phyloP scores from a whole-genome alignment of 2,329 filamentous ascomycete genomes.

The Xylaria sp. region DNA sequence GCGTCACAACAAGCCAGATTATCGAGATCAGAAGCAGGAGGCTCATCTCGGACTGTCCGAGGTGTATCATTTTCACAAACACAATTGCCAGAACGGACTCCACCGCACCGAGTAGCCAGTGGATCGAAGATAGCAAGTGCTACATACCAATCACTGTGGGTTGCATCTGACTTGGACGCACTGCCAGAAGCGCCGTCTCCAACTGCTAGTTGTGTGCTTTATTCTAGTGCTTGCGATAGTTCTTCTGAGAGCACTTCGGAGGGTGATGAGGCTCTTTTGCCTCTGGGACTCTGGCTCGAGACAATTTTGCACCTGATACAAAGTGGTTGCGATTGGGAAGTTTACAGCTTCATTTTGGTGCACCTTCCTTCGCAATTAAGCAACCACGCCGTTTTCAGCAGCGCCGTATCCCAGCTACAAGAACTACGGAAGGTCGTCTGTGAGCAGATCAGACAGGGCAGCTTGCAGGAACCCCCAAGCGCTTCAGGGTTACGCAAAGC shows the following conservation, averaged over 20 bases:
- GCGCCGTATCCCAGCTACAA: constrained; percentile 78
- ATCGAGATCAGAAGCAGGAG: constrained; percentile 58
- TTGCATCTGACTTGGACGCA: constrained; percentile 66
- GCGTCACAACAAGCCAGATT: constrained; percentile 58
- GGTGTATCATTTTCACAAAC: constrained; percentile 65
- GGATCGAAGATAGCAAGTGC: constrained; percentile 50
- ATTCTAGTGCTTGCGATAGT: constrained; percentile 53
- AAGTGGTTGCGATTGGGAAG: constrained; percentile 84
- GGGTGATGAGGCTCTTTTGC: constrained; percentile 59
- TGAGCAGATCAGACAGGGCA: constrained; percentile 81
- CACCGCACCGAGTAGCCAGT: constrained; percentile 57
- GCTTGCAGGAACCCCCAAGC: constrained; percentile 82
- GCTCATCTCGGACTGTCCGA: constrained; percentile 58
- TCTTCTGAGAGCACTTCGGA: constrained; percentile 35
- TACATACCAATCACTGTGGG: constrained; percentile 67
- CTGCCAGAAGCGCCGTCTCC: constrained; percentile 61
- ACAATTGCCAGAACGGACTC: constrained; percentile 56
- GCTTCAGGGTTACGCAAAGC: constrained; percentile 84
- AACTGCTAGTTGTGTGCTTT: constrained; percentile 63
- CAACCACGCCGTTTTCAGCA: constrained; percentile 87
- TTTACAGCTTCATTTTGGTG: constrained; percentile 89
- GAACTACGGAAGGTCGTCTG: constrained; percentile 81
- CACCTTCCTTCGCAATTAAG: constrained; percentile 88
- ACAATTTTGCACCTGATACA: constrained; percentile 78
- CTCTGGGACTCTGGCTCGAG: constrained; percentile 79